Conservation (phyloP, 129 eudicot species). For the Lactuca sativa region DNA sequence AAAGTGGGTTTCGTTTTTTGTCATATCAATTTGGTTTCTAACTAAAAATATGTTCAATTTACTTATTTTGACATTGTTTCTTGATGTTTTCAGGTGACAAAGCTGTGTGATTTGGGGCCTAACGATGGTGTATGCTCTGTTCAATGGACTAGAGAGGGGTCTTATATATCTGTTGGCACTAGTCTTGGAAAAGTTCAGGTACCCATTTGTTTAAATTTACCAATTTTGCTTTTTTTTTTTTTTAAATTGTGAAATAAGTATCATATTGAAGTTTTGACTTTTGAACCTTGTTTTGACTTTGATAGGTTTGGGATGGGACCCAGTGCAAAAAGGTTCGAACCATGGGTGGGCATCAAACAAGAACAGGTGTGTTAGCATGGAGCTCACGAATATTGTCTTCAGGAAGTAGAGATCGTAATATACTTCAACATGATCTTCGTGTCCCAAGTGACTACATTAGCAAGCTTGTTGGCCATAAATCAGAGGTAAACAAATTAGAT, state of each 20-base stretch:
- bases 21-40: background rate
- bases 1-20: slow-evolving; percentile 47
- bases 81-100: slow-evolving; percentile 66
- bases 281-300: background rate
- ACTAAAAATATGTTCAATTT: background rate
- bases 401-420: slow-evolving; percentile 96
- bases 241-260: background rate
- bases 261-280: too few species aligned
- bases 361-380: slow-evolving; percentile 97
- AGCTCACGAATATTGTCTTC: slow-evolving; percentile 87
- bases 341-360: slow-evolving; percentile 91
- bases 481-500: slow-evolving; percentile 58
- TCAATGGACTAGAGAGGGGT: slow-evolving; percentile 99
- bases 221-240: background rate
- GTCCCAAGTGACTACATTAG: slow-evolving; percentile 83
- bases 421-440: slow-evolving; percentile 95
- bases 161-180: slow-evolving; percentile 90
- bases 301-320: slow-evolving; percentile 96
- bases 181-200: slow-evolving; percentile 96
- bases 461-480: slow-evolving; percentile 95
- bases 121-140: slow-evolving; percentile 90
- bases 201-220: background rate
- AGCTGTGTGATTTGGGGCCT: slow-evolving; percentile 95
- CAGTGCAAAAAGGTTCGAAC: slow-evolving; percentile 94
- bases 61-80: background rate